Conservation (phyloP, 2,329 filamentous ascomycete genomes). For the Aspergillus aculeatinus region DNA sequence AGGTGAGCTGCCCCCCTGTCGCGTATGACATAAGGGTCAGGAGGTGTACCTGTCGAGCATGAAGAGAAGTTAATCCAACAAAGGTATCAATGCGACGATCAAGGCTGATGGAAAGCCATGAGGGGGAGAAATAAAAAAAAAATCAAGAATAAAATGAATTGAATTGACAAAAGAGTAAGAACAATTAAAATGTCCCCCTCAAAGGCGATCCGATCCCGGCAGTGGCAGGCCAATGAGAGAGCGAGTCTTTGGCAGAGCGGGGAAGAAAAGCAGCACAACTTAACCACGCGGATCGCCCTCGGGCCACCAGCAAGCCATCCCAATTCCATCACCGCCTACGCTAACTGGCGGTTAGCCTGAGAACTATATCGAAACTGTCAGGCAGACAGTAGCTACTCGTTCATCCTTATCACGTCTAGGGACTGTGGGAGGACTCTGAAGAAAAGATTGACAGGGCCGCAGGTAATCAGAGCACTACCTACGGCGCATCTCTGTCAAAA, state of each 20-base stretch:
- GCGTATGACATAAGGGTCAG: not conserved
- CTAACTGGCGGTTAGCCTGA: not conserved
- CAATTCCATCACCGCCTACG: not conserved
- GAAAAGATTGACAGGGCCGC: not conserved
- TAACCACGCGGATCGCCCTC: not conserved
- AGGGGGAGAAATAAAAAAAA: not conserved
- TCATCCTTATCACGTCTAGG: too few species aligned
- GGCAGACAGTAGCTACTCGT: not conserved
- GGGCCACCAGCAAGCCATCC: not conserved
- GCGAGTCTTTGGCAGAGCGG: not conserved
- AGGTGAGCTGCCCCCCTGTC: not conserved
- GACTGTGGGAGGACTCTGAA: not conserved
- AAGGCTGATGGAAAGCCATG: not conserved
- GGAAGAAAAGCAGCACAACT: slow-evolving; percentile 2
- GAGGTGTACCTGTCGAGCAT: not conserved
- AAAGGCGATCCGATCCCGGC: slow-evolving; percentile 8
- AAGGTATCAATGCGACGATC: not conserved
- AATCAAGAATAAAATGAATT: not conserved
- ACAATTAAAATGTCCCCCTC: not conserved
- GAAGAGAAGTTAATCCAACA: not conserved
- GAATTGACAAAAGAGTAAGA: not conserved
- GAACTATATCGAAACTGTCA: not conserved
- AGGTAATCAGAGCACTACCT: not conserved
- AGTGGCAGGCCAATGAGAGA: slow-evolving; percentile 1
- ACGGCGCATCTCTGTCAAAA: not conserved